These are phyloP conservation scores for Decorospora gaudefroyi DNA, from an alignment of 2,329 filamentous ascomycete species.

Conservation along the genomic window DNA sequence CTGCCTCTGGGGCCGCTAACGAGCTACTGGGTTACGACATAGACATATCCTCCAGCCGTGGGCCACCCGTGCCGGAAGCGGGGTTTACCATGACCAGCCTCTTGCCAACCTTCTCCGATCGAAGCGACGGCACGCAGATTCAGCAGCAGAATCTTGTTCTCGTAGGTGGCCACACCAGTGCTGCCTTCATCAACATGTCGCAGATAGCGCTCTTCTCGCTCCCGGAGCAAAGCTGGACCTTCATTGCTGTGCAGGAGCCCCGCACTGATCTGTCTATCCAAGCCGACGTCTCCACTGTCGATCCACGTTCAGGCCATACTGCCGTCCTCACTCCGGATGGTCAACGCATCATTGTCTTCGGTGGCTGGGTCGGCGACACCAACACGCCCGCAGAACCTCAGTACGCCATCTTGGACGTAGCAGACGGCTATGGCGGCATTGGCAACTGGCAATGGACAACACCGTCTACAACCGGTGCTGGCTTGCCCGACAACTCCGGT, in stretches of 20 bases:
- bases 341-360: conserved; percentile 74
- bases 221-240: conserved; percentile 85
- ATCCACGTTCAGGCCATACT: conserved; percentile 87
- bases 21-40: conserved; percentile 53
- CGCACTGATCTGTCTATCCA: conserved; percentile 62
- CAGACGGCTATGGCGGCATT: conserved; percentile 67
- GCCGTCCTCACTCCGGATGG: conserved; percentile 81
- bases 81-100: conserved; percentile 83
- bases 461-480: conserved; percentile 55
- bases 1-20: conserved; percentile 45
- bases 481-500: conserved; percentile 52
- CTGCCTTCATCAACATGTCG: conserved; percentile 92
- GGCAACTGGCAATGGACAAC: conserved; percentile 71
- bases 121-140: conserved; percentile 63
- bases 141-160: conserved; percentile 80
- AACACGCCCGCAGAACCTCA: conserved; percentile 78
- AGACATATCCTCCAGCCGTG: conserved; percentile 57
- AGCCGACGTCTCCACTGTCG: conserved; percentile 58
- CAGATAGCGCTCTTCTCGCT: conserved; percentile 84
- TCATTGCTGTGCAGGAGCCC: conserved; percentile 66
- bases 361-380: conserved; percentile 90
- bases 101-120: conserved; percentile 69
- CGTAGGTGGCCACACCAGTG: conserved; percentile 80
- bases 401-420: conserved; percentile 75
- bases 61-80: conserved; percentile 76